These are phyloP conservation scores for Solanum medicagineum DNA, from an alignment of 257 asterid genomes.

Conservation along the genomic window DNA sequence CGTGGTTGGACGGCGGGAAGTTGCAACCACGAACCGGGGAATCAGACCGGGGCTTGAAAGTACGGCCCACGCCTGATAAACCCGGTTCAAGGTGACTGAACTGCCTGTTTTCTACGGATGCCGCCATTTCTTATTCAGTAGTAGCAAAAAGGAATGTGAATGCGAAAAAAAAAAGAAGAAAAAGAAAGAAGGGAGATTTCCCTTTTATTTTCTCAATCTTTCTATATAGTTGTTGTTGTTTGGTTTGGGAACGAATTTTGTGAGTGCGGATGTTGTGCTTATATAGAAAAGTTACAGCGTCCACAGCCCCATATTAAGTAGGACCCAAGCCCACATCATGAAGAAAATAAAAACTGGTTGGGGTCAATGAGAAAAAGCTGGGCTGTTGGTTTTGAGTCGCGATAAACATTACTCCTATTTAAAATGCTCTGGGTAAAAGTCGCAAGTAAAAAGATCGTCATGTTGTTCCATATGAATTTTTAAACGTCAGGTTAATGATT, in stretches of 20 bases:
- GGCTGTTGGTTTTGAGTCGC: neutral
- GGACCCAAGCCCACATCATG: neutral
- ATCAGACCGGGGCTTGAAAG: slow-evolving; percentile 39
- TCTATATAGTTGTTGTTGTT: neutral
- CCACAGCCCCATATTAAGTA: neutral
- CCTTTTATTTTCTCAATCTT: neutral
- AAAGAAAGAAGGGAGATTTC: no score
- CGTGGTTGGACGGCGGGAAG: slow-evolving; percentile 16
- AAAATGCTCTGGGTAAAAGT: neutral
- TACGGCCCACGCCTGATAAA: slow-evolving; percentile 8
- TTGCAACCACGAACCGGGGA: slow-evolving; percentile 52
- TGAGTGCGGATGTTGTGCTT: neutral
- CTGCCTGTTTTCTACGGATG: slow-evolving; percentile 64
- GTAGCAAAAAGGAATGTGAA: neutral
- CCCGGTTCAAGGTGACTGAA: slow-evolving; percentile 36
- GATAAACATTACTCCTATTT: no score
- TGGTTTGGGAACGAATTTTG: neutral
- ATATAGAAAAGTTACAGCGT: neutral
- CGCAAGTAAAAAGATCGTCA: no score
- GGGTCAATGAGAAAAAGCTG: neutral
- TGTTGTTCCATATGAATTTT: no score
- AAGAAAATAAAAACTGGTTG: neutral
- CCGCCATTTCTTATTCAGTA: slow-evolving; percentile 40
- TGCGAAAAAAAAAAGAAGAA: neutral
- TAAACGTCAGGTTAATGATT: no score